Evolutionary conservation across 2,329 filamentous ascomycete species (phyloP).

Genomic region (Gliomastix tumulicola): DNA sequence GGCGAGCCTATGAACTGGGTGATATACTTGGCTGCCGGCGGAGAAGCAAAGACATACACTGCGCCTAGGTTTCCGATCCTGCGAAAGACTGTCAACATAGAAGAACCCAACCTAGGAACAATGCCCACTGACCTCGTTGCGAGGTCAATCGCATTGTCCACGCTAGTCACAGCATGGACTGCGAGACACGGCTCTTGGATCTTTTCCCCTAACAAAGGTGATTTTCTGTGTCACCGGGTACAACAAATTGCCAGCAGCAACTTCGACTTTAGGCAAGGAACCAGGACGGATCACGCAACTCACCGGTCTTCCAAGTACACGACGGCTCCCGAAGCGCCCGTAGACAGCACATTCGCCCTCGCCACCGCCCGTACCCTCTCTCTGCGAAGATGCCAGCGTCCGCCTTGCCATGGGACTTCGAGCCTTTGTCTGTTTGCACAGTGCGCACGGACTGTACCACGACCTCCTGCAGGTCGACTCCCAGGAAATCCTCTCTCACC

Average conservation of each 20-base stretch:
- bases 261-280: background rate
- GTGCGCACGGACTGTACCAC: too few species aligned
- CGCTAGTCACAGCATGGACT: constrained; percentile 37
- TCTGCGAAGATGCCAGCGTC: constrained; percentile 9
- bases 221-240: too few species aligned
- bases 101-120: background rate
- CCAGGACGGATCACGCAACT: background rate
- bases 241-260: too few species aligned
- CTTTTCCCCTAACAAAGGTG: constrained; percentile 26
- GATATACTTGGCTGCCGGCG: constrained; percentile 49
- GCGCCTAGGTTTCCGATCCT: constrained; percentile 25
- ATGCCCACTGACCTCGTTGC: constrained; percentile 20
- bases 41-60: constrained; percentile 44
- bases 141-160: constrained; percentile 48
- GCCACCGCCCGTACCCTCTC: background rate
- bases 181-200: constrained; percentile 31
- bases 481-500: constrained; percentile 44
- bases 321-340: constrained; percentile 14
- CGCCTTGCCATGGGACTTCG: constrained; percentile 24
- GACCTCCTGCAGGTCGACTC: too few species aligned
- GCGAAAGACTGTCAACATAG: constrained; percentile 2
- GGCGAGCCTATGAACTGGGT: constrained; percentile 45
- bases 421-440: too few species aligned
- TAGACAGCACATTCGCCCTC: constrained; percentile 7
- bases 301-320: constrained; percentile 9